Evolutionary conservation across 768 basidiomycete species (phyloP), one percentile per base, ranked within the genome.

Genomic region (Amanita rimosa): DNA sequence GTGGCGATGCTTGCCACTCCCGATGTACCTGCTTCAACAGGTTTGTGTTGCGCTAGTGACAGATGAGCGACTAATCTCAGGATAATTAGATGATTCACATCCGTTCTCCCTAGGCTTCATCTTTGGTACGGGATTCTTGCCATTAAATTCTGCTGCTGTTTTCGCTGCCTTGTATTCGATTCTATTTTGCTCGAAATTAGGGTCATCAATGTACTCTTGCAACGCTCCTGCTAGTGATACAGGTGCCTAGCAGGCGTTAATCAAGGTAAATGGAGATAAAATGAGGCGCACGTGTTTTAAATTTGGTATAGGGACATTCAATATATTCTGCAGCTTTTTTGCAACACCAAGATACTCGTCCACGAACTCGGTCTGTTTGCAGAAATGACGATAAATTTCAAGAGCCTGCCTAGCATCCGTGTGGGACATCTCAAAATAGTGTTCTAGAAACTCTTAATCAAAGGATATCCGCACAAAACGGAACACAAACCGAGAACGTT

Each of bases 401-500:
- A 98, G 76, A 2, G 95, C 88, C 27, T 86, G 81, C 33, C 76
- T 68, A 0, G 95, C 96, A 60, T 98, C 95, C n/a, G 82, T 65
- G 53, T 87, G 85, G 0, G 92, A 90, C 96, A 98, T 98, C 62
- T 96, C 94, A 58, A 98, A 97, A 65, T 96, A 99, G 66, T 95
- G 86, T 60, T 97, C 96, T 82, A n/a, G 57, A 67, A 54, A 39
- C 55, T 58, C 47, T 67, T 58, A 53, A 60, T 64, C 40, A 35
- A 50, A 36, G n/a, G 50, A 9, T 9, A 6, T 9, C 29, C 21
- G 29, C 33, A 43, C 16, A 17, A 22, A 19, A 19, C 39, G 13
- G 16, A 21, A 64, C 60, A 66, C 64, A 67, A 66, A 76, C 81
- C 93, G 39, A 87, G 69, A 31, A 85, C 79, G 56, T 86, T 87